A percentile compares a stretch with the other conserved stretches of the same genome.
phyloP scores from a whole-genome alignment of 257 asterid species.

The Coffea eugenioides region DNA sequence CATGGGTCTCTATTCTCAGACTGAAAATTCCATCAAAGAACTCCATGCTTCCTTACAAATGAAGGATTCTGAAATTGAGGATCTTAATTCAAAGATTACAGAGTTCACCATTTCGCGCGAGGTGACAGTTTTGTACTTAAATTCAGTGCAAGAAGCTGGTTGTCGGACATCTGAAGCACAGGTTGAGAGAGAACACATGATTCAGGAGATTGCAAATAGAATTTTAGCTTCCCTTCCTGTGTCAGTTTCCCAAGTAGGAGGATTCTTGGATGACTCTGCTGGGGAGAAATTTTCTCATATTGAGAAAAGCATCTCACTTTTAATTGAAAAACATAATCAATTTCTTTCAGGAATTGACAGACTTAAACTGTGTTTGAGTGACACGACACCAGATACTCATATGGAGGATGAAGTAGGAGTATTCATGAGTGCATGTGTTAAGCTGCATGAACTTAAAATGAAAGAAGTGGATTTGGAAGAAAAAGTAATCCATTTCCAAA shows the following conservation, averaged over 20 bases:
- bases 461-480: slow-evolving; percentile 53
- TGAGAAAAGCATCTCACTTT: slow-evolving; percentile 45
- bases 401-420: slow-evolving; percentile 51
- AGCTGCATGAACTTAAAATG: slow-evolving; percentile 49
- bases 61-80: slow-evolving; percentile 61
- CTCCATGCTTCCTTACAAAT: slow-evolving; percentile 40
- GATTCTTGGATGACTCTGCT: slow-evolving; percentile 40
- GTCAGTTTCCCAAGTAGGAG: slow-evolving; percentile 46
- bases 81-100: slow-evolving; percentile 52
- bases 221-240: slow-evolving; percentile 47
- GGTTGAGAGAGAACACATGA: slow-evolving; percentile 42
- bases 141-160: slow-evolving; percentile 30
- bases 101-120: slow-evolving; percentile 44
- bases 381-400: slow-evolving; percentile 40
- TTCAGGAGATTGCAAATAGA: slow-evolving; percentile 53
- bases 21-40: slow-evolving; percentile 44
- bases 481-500: slow-evolving; percentile 49
- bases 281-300: slow-evolving; percentile 55
- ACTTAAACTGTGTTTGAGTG: slow-evolving; percentile 53
- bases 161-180: slow-evolving; percentile 36
- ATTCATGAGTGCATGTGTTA: slow-evolving; percentile 46
- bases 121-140: slow-evolving; percentile 32
- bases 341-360: slow-evolving; percentile 54
- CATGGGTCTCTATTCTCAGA: slow-evolving; percentile 28
- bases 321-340: slow-evolving; percentile 49